A percentile compares a stretch with the other conserved stretches of the same genome.
These are phyloP conservation scores for sunflower (Helianthus annuus) DNA, from an alignment of 129 eudicot genomes.

Conservation along the genomic window DNA sequence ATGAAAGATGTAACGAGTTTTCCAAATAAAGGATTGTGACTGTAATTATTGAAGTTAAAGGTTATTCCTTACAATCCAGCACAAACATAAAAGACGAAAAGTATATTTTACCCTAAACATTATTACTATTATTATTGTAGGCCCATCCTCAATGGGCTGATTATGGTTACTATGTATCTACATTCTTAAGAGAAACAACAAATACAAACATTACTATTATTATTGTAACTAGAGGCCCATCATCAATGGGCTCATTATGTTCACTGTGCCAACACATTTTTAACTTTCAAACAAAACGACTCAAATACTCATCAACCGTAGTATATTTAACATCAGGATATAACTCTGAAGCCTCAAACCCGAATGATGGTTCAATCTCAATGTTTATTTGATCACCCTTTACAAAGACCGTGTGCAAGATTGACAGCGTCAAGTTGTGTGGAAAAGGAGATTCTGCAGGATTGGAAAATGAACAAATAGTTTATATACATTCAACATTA, in stretches of 20 bases:
- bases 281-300: conserved; percentile 14
- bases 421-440: conserved; percentile 27
- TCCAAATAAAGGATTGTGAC: too few relatives aligned
- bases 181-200: background rate
- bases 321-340: conserved; percentile 54
- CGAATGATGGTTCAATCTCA: conserved; percentile 44
- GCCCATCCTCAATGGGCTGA: too few relatives aligned
- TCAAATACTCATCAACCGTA: conserved; percentile 42
- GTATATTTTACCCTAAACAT: too few relatives aligned
- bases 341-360: conserved; percentile 51
- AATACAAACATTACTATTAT: background rate
- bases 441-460: conserved; percentile 39
- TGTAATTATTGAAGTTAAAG: too few relatives aligned
- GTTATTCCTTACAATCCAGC: too few relatives aligned
- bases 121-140: too few relatives aligned
- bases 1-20: too few relatives aligned
- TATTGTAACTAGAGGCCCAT: too few relatives aligned
- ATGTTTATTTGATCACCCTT: conserved; percentile 53
- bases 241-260: background rate
- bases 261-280: background rate
- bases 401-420: conserved; percentile 40
- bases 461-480: background rate
- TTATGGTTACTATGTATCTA: background rate
- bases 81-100: too few relatives aligned
- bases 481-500: background rate